Evolutionary conservation across 2,329 filamentous ascomycete species (phyloP), one percentile per base, ranked within the genome.

Genomic region (Orbilia quercus): DNA sequence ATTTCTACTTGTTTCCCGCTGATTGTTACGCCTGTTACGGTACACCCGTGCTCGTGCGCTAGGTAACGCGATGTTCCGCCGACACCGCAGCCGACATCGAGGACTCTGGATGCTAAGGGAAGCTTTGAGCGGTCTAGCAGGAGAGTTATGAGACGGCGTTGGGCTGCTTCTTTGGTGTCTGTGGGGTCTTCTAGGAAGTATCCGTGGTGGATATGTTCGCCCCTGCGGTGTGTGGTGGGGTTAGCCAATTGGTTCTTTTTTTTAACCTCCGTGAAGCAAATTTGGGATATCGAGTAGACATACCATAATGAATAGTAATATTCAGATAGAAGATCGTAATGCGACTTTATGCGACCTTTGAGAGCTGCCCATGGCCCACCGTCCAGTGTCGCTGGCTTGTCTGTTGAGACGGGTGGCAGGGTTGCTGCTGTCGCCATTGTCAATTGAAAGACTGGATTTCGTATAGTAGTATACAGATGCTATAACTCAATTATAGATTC

Each of bases 191-290:
- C 57, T 22, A 84, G 82, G 81, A 86, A 88, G 78, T 88, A 87
- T 60, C 86, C 86, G 75, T 88, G 86, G 77, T 88, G 86, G 77
- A 88, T 88, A 76, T 88, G 86, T 77, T 87, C 85, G 60, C 86
- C 86, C 85, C 85, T 87, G 42, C 70, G 9, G 38, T 5, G 25
- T 20, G 74, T 74, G 40, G 53, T 50, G 20, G 65, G 38, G n/a
- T 20, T n/a, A 11, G 40, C 45, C 22, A 31, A 28, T n/a, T 22
- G 75, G 20, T 62, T 72, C 1, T 57, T 50, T 7, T 22, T 75
- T 25, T 28, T 75, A 31, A 59, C 74, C 4, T 62, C 75, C 36
- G 64, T 74, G n/a, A n/a, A n/a, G n/a, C n/a, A n/a, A 9, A 66
- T 69, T 65, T 9, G 5, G 28, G 16, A 14, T 20, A 78, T 25